Evolutionary conservation across 129 eudicot genomes (phyloP), one percentile per base, ranked within the genome.

Genomic region (Logfia minima): DNA sequence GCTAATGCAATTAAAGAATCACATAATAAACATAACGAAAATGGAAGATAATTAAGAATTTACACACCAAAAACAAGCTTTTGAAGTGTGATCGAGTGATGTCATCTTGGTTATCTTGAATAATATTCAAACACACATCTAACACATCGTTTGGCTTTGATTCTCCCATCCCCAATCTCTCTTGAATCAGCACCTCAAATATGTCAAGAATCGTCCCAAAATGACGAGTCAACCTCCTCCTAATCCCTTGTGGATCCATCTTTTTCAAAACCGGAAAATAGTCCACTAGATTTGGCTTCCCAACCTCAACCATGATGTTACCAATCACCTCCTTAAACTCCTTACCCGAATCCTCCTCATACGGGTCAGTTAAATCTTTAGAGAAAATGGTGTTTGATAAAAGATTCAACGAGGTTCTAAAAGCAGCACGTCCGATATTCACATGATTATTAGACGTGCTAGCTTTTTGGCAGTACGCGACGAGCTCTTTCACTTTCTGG

Each of bases 361-460:
- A 75, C 0, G 84, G 85, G 73, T 83, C 84, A 3, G 83, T 70
- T 64, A 87, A 37, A 68, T 89, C 89, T 56, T 72, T 83, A 1
- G 92, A 89, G 51, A 89, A 87, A 28, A 89, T 61, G 1, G 90
- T 85, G 52, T 81, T 85, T 4, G 92, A 87, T 62, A 87, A 10
- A 32, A 81, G 39, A 45, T 85, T 89, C 53, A 87, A 31, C 0
- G 90, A 60, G 0, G 96, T 72, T 13, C 29, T 74, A 19, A 74
- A 83, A 2, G 77, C 80, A 8, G 77, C 86, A 5, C 35, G 70
- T 1, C 83, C 79, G 0, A 78, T 67, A 4, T 83, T 77, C 23
- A 83, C 61, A 1, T 62, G 3, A 0, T 29, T 68, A 31, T 86
- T 83, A 0, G 70, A 29, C 41, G 71, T 78, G 28, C 88, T 55